Evolutionary conservation across 495 filamentous ascomycete genomes (phyloP).

Genomic region (Achaetomiella virescens): DNA sequence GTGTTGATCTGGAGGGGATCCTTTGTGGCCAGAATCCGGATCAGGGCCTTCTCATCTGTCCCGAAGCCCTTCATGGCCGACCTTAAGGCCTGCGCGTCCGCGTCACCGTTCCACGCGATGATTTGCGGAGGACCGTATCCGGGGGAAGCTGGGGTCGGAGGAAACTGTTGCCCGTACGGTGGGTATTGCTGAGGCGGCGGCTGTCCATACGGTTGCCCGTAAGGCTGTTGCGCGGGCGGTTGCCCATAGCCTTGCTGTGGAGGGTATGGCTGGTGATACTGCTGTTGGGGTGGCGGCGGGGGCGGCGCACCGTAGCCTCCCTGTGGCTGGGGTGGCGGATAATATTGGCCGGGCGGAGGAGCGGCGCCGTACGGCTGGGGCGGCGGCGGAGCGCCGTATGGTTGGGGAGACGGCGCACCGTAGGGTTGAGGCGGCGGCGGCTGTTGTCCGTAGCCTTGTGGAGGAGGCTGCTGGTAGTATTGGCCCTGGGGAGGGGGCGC

Average conservation of each 20-base stretch:
- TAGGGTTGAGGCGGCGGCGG: constrained; percentile 8
- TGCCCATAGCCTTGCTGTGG: constrained; percentile 10
- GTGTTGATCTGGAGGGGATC: constrained; percentile 68
- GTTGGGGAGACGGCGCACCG: constrained; percentile 12
- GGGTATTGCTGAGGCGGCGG: constrained; percentile 34
- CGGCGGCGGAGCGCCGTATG: constrained; percentile 10
- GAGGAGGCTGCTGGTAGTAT: constrained; percentile 17
- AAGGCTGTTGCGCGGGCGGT: constrained; percentile 12
- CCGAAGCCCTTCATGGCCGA: constrained; percentile 89
- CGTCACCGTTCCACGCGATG: constrained; percentile 57
- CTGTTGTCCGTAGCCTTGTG: constrained; percentile 5
- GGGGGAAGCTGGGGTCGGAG: constrained; percentile 50
- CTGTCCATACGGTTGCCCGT: constrained; percentile 24
- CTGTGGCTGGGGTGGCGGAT: constrained; percentile 2
- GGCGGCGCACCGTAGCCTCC: constrained; percentile 6
- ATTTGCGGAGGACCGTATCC: constrained; percentile 58
- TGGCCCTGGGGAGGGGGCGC: constrained; percentile 14
- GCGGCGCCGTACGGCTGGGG: constrained; percentile 11
- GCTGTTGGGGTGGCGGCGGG: constrained; percentile 10
- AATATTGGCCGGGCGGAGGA: background rate
- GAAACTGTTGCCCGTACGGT: constrained; percentile 25
- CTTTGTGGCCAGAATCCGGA: constrained; percentile 56
- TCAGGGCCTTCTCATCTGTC: constrained; percentile 72
- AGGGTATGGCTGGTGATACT: constrained; percentile 15
- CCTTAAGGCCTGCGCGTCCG: constrained; percentile 62